Percentiles rank a stretch among this genome's conserved stretches.
Evolutionary conservation across 1,284 basidiomycete genomes (phyloP).

Genomic region (Heterobasidion irregulare): DNA sequence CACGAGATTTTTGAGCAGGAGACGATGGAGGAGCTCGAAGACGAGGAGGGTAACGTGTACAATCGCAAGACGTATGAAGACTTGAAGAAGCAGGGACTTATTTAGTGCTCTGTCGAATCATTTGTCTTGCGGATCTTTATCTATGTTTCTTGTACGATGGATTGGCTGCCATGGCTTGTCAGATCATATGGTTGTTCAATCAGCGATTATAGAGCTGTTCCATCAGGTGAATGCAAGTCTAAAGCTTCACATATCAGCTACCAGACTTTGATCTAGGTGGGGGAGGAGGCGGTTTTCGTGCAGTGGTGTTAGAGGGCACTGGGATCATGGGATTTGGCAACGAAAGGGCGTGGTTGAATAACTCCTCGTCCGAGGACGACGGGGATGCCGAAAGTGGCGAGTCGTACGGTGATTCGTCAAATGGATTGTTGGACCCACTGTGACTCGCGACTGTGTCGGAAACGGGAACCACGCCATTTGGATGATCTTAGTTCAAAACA

Average conservation of each 20-base stretch:
- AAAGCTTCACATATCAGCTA: not conserved
- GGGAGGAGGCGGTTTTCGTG: slow-evolving; percentile 18
- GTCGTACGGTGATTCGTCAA: slow-evolving; percentile 55
- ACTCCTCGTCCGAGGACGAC: slow-evolving; percentile 74
- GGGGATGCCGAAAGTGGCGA: slow-evolving; percentile 65
- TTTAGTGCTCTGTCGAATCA: slow-evolving; percentile 28
- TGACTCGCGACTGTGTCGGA: slow-evolving; percentile 27
- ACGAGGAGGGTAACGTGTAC: slow-evolving; percentile 95
- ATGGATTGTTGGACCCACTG: slow-evolving; percentile 47
- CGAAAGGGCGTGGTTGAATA: slow-evolving; percentile 61
- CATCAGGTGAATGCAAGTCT: too few species aligned
- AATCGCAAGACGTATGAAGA: slow-evolving; percentile 88
- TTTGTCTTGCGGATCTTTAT: not conserved
- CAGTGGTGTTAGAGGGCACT: slow-evolving; percentile 24
- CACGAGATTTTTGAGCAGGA: slow-evolving; percentile 88
- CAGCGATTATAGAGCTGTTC: too few species aligned
- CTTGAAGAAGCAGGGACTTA: slow-evolving; percentile 85
- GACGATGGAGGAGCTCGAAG: slow-evolving; percentile 94
- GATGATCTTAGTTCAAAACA: slow-evolving; percentile 36
- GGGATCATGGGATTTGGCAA: slow-evolving; percentile 53
- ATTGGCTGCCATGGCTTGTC: not conserved
- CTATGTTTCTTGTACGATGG: not conserved
- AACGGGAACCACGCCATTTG: slow-evolving; percentile 54
- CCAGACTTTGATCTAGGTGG: slow-evolving; percentile 3
- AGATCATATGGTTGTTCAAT: not conserved